These are phyloP conservation scores for Aspergillus sp. DNA, from an alignment of 2,329 filamentous ascomycete species.

Conservation along the genomic window DNA sequence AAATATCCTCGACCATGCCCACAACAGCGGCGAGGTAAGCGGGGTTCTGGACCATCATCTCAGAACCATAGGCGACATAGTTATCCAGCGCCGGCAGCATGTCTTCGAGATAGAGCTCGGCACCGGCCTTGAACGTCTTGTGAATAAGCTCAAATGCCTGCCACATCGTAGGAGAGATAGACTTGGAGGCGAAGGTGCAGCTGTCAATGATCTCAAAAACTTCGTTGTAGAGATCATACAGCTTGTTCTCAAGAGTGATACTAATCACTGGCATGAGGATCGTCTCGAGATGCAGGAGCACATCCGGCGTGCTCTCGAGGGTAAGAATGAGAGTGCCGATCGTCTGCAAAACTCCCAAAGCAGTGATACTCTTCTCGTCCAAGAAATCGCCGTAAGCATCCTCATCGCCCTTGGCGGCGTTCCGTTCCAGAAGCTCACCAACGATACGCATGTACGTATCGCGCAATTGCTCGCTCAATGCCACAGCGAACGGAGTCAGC, in stretches of 20 bases:
- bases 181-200: conserved; percentile 96
- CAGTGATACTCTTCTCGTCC: conserved; percentile 98
- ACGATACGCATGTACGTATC: conserved; percentile 96
- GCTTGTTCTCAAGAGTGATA: conserved; percentile 94
- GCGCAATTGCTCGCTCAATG: conserved; percentile 88
- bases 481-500: conserved; percentile 93
- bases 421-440: conserved; percentile 84
- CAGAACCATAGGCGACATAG: conserved; percentile 89
- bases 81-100: conserved; percentile 98
- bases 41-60: conserved; percentile 76
- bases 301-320: conserved; percentile 93
- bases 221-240: conserved; percentile 97
- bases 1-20: conserved; percentile 94
- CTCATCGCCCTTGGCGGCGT: conserved; percentile 70
- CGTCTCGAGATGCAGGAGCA: conserved; percentile 88
- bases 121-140: conserved; percentile 93
- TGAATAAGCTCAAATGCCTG: conserved; percentile 96
- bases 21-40: conserved; percentile 85
- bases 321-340: conserved; percentile 97
- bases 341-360: conserved; percentile 91
- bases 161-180: conserved; percentile 97
- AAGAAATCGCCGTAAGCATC: conserved; percentile 85
- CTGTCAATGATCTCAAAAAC: conserved; percentile 99
- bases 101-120: conserved; percentile 95
- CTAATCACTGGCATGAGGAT: conserved; percentile 97